phyloP scores from a whole-genome alignment of 139 green algal species.

The Haematococcus lacustris region DNA sequence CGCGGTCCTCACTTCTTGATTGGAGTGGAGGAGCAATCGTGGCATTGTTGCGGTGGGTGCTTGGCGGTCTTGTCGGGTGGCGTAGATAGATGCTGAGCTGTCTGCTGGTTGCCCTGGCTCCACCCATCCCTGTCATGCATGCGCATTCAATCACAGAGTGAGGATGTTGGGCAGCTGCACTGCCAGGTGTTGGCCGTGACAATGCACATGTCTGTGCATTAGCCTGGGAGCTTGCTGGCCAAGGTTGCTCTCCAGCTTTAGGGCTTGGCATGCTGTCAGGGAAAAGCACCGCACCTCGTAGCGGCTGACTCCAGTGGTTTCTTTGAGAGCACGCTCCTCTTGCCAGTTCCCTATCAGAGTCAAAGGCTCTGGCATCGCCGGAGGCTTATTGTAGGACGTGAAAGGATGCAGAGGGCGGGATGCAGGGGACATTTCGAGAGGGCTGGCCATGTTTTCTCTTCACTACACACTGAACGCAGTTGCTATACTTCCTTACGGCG shows the following conservation, averaged over 20 bases:
- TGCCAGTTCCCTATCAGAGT: constrained; percentile 11
- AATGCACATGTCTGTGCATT: neutral
- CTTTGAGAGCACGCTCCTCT: constrained; percentile 4
- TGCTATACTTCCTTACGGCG: too few species aligned
- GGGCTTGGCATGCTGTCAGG: neutral
- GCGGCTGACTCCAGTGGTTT: neutral
- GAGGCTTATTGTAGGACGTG: neutral
- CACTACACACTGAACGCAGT: too few species aligned
- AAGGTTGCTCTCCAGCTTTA: neutral
- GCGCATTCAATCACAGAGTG: too few species aligned
- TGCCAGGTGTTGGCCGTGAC: neutral
- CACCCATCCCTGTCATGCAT: neutral
- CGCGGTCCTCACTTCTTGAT: too few species aligned
- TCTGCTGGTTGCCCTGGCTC: neutral
- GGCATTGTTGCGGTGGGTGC: too few species aligned
- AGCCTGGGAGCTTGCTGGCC: neutral
- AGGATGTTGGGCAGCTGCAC: neutral
- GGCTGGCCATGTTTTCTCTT: too few species aligned
- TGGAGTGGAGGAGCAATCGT: too few species aligned
- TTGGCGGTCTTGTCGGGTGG: neutral
- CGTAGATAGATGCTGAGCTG: neutral
- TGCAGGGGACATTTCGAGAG: too few species aligned
- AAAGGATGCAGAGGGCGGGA: constrained; percentile 4
- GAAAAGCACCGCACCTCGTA: constrained; percentile 4
- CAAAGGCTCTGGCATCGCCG: neutral